These are phyloP conservation scores for Umbilicus rupestris DNA, from an alignment of 164 flowering plant genomes.

Conservation along the genomic window DNA sequence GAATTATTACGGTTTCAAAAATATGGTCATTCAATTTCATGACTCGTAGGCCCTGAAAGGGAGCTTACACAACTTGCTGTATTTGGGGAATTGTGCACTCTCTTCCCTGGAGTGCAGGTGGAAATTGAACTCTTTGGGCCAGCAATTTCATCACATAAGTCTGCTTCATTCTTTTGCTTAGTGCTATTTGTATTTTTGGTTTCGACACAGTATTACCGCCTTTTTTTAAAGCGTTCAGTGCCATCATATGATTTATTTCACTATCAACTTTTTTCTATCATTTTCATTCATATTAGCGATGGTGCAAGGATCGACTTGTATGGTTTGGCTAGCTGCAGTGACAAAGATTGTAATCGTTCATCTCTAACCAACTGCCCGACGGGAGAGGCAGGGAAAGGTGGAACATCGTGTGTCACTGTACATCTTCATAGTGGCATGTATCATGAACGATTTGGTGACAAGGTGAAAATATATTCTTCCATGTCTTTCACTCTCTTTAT, in stretches of 20 bases:
- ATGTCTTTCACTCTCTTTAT: not conserved
- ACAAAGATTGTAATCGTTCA: conserved; percentile 47
- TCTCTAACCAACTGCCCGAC: conserved; percentile 17
- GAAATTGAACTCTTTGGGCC: conserved; percentile 80
- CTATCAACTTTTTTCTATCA: not conserved
- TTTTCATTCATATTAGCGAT: conserved; percentile 30
- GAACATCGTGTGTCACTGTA: conserved; percentile 30
- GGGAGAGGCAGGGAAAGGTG: not conserved
- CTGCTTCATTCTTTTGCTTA: conserved; percentile 13
- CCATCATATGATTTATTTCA: not conserved
- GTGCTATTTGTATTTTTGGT: not conserved
- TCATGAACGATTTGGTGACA: conserved; percentile 57
- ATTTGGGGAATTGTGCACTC: conserved; percentile 70
- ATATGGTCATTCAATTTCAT: conserved; percentile 10
- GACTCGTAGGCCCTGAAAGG: conserved; percentile 64
- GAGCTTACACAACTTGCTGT: conserved; percentile 74
- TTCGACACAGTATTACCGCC: not conserved
- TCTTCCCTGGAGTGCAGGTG: conserved; percentile 55
- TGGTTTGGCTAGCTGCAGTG: conserved; percentile 40
- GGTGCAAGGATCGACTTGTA: conserved; percentile 45
- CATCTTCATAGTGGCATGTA: conserved; percentile 59
- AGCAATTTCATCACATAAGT: conserved; percentile 62
- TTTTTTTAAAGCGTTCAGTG: not conserved
- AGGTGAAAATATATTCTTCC: conserved; percentile 34
- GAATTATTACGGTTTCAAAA: conserved; percentile 4